Evolutionary conservation across 306 rosid species (phyloP).

Genomic region (Acacia confusa): DNA sequence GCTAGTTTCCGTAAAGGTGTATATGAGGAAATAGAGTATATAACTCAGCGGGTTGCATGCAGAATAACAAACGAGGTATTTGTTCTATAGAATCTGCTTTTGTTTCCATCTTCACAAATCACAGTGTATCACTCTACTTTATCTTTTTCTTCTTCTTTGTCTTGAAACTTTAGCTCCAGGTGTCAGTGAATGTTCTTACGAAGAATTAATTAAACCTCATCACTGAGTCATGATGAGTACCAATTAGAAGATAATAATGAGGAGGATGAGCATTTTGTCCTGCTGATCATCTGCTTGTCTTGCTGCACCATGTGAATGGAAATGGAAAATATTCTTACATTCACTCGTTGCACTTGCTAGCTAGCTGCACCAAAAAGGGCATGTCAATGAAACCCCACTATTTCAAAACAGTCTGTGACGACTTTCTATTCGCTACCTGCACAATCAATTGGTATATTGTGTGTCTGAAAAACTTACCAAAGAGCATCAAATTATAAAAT

Average conservation of each 20-base stretch:
- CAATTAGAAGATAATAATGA: slow-evolving; percentile 30
- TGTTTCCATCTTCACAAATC: slow-evolving; percentile 40
- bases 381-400: not conserved
- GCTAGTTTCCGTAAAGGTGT: slow-evolving; percentile 1
- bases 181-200: slow-evolving; percentile 54
- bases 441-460: too few relatives aligned
- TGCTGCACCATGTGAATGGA: slow-evolving; percentile 15
- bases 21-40: not conserved
- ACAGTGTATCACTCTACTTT: slow-evolving; percentile 31
- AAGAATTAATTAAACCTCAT: slow-evolving; percentile 34
- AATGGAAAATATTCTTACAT: not conserved
- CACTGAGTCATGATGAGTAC: slow-evolving; percentile 45
- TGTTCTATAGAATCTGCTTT: slow-evolving; percentile 40
- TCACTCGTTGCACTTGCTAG: not conserved
- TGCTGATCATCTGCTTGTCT: slow-evolving; percentile 29
- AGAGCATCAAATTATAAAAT: too few relatives aligned
- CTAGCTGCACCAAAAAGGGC: not conserved
- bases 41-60: slow-evolving; percentile 30
- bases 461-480: too few relatives aligned
- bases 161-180: slow-evolving; percentile 36
- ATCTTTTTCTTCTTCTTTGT: slow-evolving; percentile 23
- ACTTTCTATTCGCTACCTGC: too few relatives aligned
- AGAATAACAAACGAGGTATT: slow-evolving; percentile 41
- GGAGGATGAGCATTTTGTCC: slow-evolving; percentile 31
- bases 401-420: not conserved